A percentile compares a stretch with the other conserved stretches of the same genome.
phyloP scores from a whole-genome alignment of 345 rosid genomes.

The Gossypium stocksii region DNA sequence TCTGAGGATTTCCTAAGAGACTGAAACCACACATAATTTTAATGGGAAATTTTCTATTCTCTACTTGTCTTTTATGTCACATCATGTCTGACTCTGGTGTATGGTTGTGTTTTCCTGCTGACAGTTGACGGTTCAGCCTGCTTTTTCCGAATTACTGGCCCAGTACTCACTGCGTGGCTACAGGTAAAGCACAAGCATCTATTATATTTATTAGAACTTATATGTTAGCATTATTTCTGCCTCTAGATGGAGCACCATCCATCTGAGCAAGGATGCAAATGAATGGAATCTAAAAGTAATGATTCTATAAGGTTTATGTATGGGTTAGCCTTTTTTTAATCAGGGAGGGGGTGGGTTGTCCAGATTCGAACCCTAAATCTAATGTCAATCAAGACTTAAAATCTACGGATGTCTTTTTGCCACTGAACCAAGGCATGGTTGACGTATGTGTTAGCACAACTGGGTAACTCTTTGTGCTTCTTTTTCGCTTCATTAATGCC shows the following conservation, averaged over 20 bases:
- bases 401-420: too few relatives aligned
- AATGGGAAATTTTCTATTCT: background rate
- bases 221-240: background rate
- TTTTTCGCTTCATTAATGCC: background rate
- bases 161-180: slow-evolving; percentile 65
- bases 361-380: too few relatives aligned
- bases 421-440: too few relatives aligned
- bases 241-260: background rate
- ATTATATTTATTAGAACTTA: slow-evolving; percentile 3
- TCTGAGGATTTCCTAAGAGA: background rate
- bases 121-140: slow-evolving; percentile 70
- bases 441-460: background rate
- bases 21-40: background rate
- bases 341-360: too few relatives aligned
- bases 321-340: background rate
- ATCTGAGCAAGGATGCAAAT: background rate
- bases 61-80: slow-evolving; percentile 6
- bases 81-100: slow-evolving; percentile 17
- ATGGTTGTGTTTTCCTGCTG: slow-evolving; percentile 24
- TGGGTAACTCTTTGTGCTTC: background rate
- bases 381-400: too few relatives aligned
- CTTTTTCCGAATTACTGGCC: slow-evolving; percentile 66
- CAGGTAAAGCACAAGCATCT: slow-evolving; percentile 45
- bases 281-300: background rate
- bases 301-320: background rate